Evolutionary conservation across 1,284 basidiomycete genomes (phyloP).

Genomic region (Apiotrichum gracile): DNA sequence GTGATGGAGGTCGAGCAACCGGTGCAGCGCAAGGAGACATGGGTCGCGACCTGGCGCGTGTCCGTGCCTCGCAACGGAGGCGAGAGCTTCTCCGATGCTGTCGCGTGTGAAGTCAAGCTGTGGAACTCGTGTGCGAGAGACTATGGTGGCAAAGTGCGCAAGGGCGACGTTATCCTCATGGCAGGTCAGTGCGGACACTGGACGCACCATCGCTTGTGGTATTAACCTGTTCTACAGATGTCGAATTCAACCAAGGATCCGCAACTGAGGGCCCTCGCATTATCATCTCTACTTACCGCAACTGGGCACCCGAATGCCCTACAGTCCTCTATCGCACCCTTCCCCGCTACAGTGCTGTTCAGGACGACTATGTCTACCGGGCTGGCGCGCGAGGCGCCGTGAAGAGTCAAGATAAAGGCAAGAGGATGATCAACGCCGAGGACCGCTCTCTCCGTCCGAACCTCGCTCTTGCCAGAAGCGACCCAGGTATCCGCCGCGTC

Average conservation of each 20-base stretch:
- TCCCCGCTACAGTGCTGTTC: conserved; percentile 21
- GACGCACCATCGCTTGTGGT: not conserved
- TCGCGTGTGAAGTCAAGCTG: conserved; percentile 30
- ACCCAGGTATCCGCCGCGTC: conserved; percentile 30
- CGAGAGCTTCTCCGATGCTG: not conserved
- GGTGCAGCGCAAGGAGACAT: conserved; percentile 19
- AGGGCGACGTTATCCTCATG: conserved; percentile 37
- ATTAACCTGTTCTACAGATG: conserved; percentile 18
- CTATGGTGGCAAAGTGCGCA: conserved; percentile 26
- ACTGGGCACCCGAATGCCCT: conserved; percentile 9
- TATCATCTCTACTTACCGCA: conserved; percentile 16
- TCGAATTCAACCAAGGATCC: conserved; percentile 18
- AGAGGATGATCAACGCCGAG: conserved; percentile 5
- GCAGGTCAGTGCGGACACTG: conserved; percentile 28
- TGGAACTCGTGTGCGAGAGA: conserved; percentile 34
- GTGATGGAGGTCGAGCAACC: conserved; percentile 25
- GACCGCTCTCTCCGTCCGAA: conserved; percentile 28
- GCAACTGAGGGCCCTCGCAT: conserved; percentile 24
- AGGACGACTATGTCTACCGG: conserved; percentile 24
- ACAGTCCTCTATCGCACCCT: conserved; percentile 36
- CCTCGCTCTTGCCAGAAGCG: conserved; percentile 34
- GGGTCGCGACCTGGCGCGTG: conserved; percentile 35
- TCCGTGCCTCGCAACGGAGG: conserved; percentile 13
- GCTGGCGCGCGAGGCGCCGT: conserved; percentile 1
- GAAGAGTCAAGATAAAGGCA: not conserved